Evolutionary conservation across 441 rosid species (phyloP), one percentile per base, ranked within the genome.

Genomic region (Viola pubescens): DNA sequence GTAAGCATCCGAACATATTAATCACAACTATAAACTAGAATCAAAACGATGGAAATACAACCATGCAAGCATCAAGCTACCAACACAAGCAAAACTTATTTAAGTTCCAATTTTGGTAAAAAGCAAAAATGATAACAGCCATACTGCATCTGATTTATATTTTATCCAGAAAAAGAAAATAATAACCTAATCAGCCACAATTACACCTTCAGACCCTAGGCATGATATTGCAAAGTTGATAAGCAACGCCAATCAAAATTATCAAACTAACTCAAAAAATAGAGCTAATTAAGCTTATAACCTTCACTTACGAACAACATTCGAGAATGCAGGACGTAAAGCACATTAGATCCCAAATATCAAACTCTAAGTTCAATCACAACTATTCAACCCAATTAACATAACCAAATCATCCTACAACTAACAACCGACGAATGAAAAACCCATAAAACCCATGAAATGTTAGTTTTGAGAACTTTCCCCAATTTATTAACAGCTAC

Each of bases 401-500:
- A 47, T 61, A 73, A 65, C 60, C 58, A 40, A 73, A 67, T 52
- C 52, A 53, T 37, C 50, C 12, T 9, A 59, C 59, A 50, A 37
- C 58, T 1, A 14, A 43, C 40, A 61, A 60, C 41, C 61, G 37
- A 62, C 62, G 67, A 54, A 46, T 51, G 58, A 69, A 43, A 44
- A 61, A 60, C 41, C 59, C 38, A 62, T 62, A 67, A 53, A 48
- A 53, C 56, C 69, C 10, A 65, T 62, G 56, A 41, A 37, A 45
- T 44, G 46, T 19, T 37, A 38, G 10, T 49, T 11, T 4, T 12
- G 48, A 37, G 13, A 11, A 2, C 58, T 75, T 53, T 8, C 59
- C 72, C 71, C 34, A 64, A 59, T 50, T 68, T 60, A 61, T 4
- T 5, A 69, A 48, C 61, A 72, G 9, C 70, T 51, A 69, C 63